Evolutionary conservation across 163 green algal species (phyloP), one percentile per base, ranked within the genome.

Genomic region (Scenedesmus sp.): DNA sequence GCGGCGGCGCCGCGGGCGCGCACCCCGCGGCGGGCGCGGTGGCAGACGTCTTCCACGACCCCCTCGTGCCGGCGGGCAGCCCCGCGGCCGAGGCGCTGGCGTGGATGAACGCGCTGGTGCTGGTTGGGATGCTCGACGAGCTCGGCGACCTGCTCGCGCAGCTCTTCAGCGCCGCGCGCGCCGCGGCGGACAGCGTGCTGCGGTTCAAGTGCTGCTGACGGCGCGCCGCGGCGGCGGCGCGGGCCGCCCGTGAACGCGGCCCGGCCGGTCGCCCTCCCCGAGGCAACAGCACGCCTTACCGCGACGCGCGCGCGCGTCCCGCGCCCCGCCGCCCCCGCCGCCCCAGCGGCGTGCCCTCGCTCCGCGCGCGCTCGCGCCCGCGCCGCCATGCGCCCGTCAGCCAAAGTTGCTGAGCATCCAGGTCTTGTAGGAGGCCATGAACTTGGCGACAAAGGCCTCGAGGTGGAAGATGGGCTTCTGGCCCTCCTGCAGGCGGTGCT

Each of bases 391-490:
- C n/a, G n/a, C n/a, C n/a, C n/a, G n/a, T 70, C 57, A 79, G 24
- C 71, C 71, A 79, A 79, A 79, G 39, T 60, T 48, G n/a, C 28
- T n/a, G 17, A 90, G 56, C 58, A 91, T 83, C 65, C 87, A 98
- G 29, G 89, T 87, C 82, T 99, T 99, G 87, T 98, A 98, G 7
- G 91, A 81, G 44, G 78, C 88, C 96, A 99, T 99, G 84, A 98
- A 95, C 67, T 91, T 94, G 13, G 96, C 96, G 15, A 97, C 89
- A 83, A 99, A 99, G 1, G 96, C 96, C 85, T 99, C 96, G 34
- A 99, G 60, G 86, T 99, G 96, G 71, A 98, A 97, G 77, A 99
- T 98, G 24, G 95, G 79, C 81, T 99, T 99, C 47, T 87, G 84
- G 11, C 96, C 96, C 66, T 93, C 85, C 85, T 96, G 89, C 82